Evolutionary conservation across 208 protist genomes (phyloP), one percentile per base, ranked within the genome.

Genomic region (Tritrichomonas foetus): DNA sequence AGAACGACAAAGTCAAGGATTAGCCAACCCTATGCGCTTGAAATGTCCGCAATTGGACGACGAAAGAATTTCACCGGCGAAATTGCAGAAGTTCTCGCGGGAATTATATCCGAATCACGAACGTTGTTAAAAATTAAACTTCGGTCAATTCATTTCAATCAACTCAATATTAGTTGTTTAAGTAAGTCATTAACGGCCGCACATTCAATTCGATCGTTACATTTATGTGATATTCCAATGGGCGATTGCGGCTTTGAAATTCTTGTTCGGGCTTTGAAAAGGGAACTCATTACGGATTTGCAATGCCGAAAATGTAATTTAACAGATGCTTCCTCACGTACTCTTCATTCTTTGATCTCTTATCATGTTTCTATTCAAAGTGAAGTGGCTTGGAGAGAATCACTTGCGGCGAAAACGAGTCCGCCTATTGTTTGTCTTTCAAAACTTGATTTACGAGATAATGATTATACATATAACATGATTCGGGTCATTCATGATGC

Each of bases 311-410:
- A 57, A 9, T 89, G 78, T 30, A 47, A 27, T 25, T 47, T 89
- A 13, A 89, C 78, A 33, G 78, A 89, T 57, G 41, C 20, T n/a
- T 89, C 41, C 13, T 25, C 47, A 2, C 47, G 5, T 41, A 33
- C 33, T 33, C 39, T 89, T 22, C 20, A 20, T 14, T 53, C 78
- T 20, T 36, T 89, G 0, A 25, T 89, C 20, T 25, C 78, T 33
- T 89, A 53, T 30, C 78, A 89, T 39, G 78, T 89, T n/a, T 89
- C 44, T 57, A n/a, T 89, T 57, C 78, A 89, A 89, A 30, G 1
- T 14, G 78, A 89, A 89, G 47, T 36, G 2, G 47, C 5, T 16
- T 89, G 78, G 78, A 89, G 39, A 89, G 78, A 89, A n/a, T 39
- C 33, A 11, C 53, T 61, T 61, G 16, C 11, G 16, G 5, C 53